These are phyloP conservation scores for Lobosporangium transversale DNA, from an alignment of 192 early-diverging fungal genomes.

Conservation along the genomic window DNA sequence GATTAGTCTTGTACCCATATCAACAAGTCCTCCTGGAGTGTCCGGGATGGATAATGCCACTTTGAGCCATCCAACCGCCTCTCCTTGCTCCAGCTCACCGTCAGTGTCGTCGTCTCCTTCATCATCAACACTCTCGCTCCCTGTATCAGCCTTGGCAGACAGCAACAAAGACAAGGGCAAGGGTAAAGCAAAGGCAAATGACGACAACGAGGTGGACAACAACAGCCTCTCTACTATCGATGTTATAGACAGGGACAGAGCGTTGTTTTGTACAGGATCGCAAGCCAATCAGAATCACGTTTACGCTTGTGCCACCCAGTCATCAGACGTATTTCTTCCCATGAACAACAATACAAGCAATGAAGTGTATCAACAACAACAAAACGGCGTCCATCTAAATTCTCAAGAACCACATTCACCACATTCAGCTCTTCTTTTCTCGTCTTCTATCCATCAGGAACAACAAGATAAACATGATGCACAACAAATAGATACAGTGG, in stretches of 20 bases:
- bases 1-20: background rate
- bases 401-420: slow-evolving; percentile 9
- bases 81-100: slow-evolving; percentile 21
- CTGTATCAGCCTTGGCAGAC: background rate
- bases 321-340: slow-evolving; percentile 38
- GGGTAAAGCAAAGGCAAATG: slow-evolving; percentile 18
- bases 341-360: slow-evolving; percentile 10
- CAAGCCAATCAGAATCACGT: slow-evolving; percentile 23
- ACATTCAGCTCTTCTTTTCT: background rate
- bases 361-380: background rate
- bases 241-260: slow-evolving; percentile 1
- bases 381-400: background rate
- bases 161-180: slow-evolving; percentile 4
- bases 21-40: slow-evolving; percentile 24
- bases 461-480: slow-evolving; percentile 11
- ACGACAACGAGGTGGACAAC: background rate
- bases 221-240: background rate
- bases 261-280: background rate
- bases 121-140: slow-evolving; percentile 30
- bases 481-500: background rate
- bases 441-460: background rate
- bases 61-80: slow-evolving; percentile 16
- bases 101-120: slow-evolving; percentile 16
- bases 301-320: slow-evolving; percentile 14
- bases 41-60: slow-evolving; percentile 36